A percentile compares a stretch with the other conserved stretches of the same genome.
Evolutionary conservation across 2,329 filamentous ascomycete genomes (phyloP).

Genomic region (Chaetomium sp.): DNA sequence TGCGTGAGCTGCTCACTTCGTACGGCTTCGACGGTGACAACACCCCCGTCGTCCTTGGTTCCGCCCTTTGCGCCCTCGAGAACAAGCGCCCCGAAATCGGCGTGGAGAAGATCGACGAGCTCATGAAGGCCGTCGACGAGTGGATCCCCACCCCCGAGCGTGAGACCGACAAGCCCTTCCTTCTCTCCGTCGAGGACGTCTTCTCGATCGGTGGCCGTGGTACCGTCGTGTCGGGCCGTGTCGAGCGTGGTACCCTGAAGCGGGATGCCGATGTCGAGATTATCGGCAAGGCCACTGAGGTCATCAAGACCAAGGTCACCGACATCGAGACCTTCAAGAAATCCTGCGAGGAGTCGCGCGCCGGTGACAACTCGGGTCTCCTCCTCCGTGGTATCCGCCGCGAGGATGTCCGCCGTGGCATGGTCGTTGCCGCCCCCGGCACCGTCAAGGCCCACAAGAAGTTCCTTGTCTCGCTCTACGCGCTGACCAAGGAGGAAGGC

Average conservation of each 20-base stretch:
- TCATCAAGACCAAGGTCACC: constrained; percentile 98
- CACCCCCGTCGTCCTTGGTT: constrained; percentile 94
- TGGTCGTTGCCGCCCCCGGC: constrained; percentile 84
- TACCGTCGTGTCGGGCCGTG: constrained; percentile 93
- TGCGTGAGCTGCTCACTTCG: constrained; percentile 87
- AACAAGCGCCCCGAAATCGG: constrained; percentile 83
- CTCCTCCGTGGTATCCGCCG: constrained; percentile 92
- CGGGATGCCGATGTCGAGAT: constrained; percentile 92
- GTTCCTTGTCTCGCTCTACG: constrained; percentile 94
- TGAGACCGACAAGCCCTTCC: constrained; percentile 95
- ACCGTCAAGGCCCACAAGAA: constrained; percentile 79
- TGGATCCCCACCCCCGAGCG: constrained; percentile 97
- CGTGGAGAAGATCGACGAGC: constrained; percentile 79
- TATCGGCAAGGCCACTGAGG: constrained; percentile 71
- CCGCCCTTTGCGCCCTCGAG: constrained; percentile 90
- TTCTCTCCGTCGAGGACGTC: constrained; percentile 95
- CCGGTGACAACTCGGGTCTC: constrained; percentile 96
- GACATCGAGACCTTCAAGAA: constrained; percentile 99
- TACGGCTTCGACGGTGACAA: constrained; percentile 99
- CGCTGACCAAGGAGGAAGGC: constrained; percentile 95
- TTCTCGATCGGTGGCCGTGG: constrained; percentile 90
- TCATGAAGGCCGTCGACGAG: constrained; percentile 79
- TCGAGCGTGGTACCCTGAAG: constrained; percentile 92
- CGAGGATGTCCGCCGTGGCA: constrained; percentile 89
- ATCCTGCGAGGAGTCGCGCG: constrained; percentile 91